Evolutionary conservation across 768 basidiomycete genomes (phyloP), one percentile per base, ranked within the genome.

Genomic region (Auricularia auricula-judae): DNA sequence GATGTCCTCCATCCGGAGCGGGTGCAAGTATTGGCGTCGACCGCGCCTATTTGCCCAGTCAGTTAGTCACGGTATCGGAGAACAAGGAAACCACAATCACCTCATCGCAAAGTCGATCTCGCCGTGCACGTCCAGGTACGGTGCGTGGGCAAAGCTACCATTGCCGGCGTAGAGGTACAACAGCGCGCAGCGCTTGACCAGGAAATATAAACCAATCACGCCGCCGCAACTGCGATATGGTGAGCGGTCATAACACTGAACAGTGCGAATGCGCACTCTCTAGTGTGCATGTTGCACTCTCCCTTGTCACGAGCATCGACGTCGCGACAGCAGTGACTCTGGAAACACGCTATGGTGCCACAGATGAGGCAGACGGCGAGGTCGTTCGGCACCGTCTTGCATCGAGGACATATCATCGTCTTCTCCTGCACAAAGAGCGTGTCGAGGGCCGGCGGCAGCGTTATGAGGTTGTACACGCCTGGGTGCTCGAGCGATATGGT

Each of bases 281-380:
- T 81, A 62, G 88, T 91, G 72, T 98, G 97, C 80, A 90, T 84
- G 72, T 98, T 99, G 73, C 95, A 98, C 71, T 99, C 96, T 35
- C 96, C 97, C 33, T 87, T 78, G 47, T 78, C 76, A 18, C 76
- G 74, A 53, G 86, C 84, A 35, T 85, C 81, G 62, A 74, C 69
- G 67, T 93, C 93, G 68, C 80, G 78, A 72, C 97, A 99, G 71
- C 97, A 99, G 67, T 94, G 87, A 68, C 91, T 92, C 72, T 93
- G 89, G 78, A 95, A 82, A 71, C 97, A 98, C 10, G 89, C 85
- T 14, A 88, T 86, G 60, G 84, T 78, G 0, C 97, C 97, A 68
- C 97, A 99, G 62, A 94, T 80, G 66, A 98, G 74, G 73, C 97
- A 99, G 2, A 99, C 85, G 0, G 94, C 97, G 21, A 92, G 91